A percentile compares a stretch with the other conserved stretches of the same genome.
These are phyloP conservation scores for Paecilomyces niveus DNA, from an alignment of 2,329 filamentous ascomycete genomes.

Conservation along the genomic window DNA sequence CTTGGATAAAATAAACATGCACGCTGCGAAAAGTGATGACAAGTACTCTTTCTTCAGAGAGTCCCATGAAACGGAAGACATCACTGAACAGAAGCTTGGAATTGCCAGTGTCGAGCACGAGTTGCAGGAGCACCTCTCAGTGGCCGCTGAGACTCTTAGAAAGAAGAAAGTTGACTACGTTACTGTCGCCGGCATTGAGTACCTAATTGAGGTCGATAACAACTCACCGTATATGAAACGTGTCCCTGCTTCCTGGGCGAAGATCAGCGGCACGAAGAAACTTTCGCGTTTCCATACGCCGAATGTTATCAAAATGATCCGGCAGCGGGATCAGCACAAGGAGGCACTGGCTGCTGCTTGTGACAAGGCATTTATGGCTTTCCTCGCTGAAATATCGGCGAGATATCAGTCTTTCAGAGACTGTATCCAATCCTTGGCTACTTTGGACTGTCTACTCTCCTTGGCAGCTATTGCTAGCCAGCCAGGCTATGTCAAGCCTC, in stretches of 20 bases:
- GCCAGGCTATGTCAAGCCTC: constrained; percentile 80
- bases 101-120: constrained; percentile 92
- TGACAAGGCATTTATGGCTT: constrained; percentile 67
- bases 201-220: constrained; percentile 86
- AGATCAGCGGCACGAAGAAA: constrained; percentile 91
- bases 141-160: constrained; percentile 64
- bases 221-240: constrained; percentile 62
- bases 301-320: constrained; percentile 72
- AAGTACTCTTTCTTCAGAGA: constrained; percentile 93
- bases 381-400: constrained; percentile 68
- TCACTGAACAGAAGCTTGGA: constrained; percentile 79
- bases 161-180: constrained; percentile 70
- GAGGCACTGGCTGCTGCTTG: constrained; percentile 89
- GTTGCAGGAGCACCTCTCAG: constrained; percentile 66
- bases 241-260: constrained; percentile 89
- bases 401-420: constrained; percentile 88
- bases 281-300: constrained; percentile 90
- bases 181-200: constrained; percentile 86
- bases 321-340: constrained; percentile 88
- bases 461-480: constrained; percentile 76
- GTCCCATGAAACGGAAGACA: constrained; percentile 78
- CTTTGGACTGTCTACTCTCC: constrained; percentile 82
- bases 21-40: constrained; percentile 78
- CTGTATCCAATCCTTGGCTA: constrained; percentile 75
- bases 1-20: constrained; percentile 76